These are phyloP conservation scores for Hyphodiscus sp. DNA, from an alignment of 2,329 filamentous ascomycete species.

Conservation along the genomic window DNA sequence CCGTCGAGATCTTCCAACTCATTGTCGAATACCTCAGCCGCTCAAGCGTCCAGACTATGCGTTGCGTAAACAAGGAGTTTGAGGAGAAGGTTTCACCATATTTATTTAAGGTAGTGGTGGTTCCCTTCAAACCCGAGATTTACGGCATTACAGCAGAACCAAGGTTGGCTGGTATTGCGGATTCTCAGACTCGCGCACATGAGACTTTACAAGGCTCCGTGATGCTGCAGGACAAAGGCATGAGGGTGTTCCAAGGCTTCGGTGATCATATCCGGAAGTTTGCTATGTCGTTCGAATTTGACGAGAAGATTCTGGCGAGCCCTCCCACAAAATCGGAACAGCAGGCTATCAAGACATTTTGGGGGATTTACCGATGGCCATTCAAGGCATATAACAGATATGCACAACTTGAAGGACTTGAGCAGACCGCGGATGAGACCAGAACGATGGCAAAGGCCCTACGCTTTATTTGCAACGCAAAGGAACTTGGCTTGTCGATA, in stretches of 20 bases:
- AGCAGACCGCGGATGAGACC: constrained; percentile 57
- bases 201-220: constrained; percentile 18
- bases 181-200: background rate
- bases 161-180: constrained; percentile 1
- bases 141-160: constrained; percentile 44
- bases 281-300: constrained; percentile 63
- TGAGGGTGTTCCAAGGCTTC: constrained; percentile 56
- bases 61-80: constrained; percentile 54
- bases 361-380: constrained; percentile 62
- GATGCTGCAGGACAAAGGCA: constrained; percentile 39
- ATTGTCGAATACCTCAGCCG: constrained; percentile 50
- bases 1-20: constrained; percentile 55
- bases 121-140: constrained; percentile 59
- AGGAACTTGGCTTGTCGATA: constrained; percentile 60
- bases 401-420: constrained; percentile 50
- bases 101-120: constrained; percentile 57
- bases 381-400: constrained; percentile 52
- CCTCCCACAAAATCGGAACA: constrained; percentile 52
- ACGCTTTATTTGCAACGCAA: constrained; percentile 45
- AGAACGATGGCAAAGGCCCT: constrained; percentile 56
- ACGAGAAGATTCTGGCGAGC: constrained; percentile 41
- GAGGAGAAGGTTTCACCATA: constrained; percentile 49
- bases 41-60: constrained; percentile 52
- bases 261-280: constrained; percentile 55
- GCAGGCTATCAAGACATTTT: constrained; percentile 49